Percentiles rank a stretch among this genome's conserved stretches.
phyloP scores from a whole-genome alignment of 2,329 filamentous ascomycete genomes.

The Trichoderma breve region DNA sequence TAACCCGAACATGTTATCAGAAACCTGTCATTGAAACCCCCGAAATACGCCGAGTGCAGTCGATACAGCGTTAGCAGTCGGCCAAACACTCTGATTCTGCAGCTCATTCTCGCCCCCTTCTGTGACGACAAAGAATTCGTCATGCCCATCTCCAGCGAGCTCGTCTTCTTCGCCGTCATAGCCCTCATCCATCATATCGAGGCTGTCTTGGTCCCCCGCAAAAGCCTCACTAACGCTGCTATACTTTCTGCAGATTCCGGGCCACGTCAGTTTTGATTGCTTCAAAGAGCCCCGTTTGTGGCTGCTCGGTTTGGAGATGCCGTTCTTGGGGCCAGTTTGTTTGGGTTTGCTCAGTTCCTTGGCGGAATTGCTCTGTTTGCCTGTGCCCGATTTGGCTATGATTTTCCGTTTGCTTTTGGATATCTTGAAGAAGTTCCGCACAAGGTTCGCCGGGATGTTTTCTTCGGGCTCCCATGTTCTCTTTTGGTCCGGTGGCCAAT shows the following conservation, averaged over 20 bases:
- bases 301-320: background rate
- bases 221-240: constrained; percentile 34
- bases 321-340: background rate
- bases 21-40: background rate
- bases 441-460: constrained; percentile 44
- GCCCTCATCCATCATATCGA: background rate
- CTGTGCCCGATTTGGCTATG: constrained; percentile 14
- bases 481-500: constrained; percentile 56
- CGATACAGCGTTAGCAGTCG: background rate
- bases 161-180: background rate
- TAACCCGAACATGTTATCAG: background rate
- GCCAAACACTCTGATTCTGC: background rate
- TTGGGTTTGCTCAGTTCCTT: background rate
- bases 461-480: constrained; percentile 58
- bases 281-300: constrained; percentile 7
- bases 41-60: constrained; percentile 4
- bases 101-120: constrained; percentile 21
- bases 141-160: constrained; percentile 12
- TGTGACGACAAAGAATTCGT: constrained; percentile 35
- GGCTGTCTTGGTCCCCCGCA: constrained; percentile 23
- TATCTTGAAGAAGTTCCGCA: constrained; percentile 41
- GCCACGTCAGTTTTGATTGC: constrained; percentile 28
- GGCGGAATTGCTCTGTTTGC: background rate
- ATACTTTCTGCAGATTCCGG: constrained; percentile 24
- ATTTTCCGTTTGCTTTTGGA: constrained; percentile 27